Conservation (phyloP, 2,329 filamentous ascomycete genomes). For the Pyricularia sp. region DNA sequence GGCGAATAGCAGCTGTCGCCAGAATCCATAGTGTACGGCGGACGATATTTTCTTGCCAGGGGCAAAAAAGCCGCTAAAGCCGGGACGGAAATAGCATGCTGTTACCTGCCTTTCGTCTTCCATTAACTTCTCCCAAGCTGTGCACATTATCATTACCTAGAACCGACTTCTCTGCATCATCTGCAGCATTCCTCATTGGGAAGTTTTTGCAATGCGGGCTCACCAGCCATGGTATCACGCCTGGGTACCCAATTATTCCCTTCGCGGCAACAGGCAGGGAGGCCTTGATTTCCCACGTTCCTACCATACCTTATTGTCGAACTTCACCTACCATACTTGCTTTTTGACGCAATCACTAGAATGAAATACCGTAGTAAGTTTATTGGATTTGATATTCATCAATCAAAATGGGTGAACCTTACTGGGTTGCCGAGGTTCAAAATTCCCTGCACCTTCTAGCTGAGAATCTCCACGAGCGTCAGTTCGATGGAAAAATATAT, state of each 20-base stretch:
- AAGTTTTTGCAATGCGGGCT: not conserved
- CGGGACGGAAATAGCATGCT: no score
- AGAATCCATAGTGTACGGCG: no score
- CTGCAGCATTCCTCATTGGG: not conserved
- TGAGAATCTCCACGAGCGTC: not conserved
- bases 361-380: not conserved
- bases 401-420: not conserved
- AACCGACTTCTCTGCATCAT: not conserved
- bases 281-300: not conserved
- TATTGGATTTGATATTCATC: not conserved
- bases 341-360: not conserved
- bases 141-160: not conserved
- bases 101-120: not conserved
- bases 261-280: not conserved
- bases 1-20: no score
- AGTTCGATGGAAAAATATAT: not conserved
- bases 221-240: not conserved
- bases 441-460: not conserved
- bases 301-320: not conserved
- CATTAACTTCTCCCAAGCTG: not conserved
- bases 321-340: not conserved
- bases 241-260: not conserved
- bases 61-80: no score
- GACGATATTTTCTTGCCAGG: no score
- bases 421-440: not conserved